phyloP scores from a whole-genome alignment of 2,329 filamentous ascomycete species.

The Diaporthe batatas region DNA sequence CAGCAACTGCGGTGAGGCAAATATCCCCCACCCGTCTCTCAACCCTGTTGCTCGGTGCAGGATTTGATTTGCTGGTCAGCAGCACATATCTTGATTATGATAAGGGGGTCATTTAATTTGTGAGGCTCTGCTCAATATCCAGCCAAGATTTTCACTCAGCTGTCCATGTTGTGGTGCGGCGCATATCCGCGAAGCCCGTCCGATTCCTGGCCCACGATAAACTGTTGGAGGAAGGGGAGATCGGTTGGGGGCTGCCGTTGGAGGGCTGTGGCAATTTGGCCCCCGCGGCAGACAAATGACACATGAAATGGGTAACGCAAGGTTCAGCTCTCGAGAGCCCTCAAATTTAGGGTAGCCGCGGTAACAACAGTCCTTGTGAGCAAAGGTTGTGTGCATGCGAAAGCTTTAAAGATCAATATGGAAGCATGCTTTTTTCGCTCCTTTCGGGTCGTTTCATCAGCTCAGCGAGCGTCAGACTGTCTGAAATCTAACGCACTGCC shows the following conservation, averaged over 20 bases:
- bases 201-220: background rate
- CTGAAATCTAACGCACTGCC: too few species aligned
- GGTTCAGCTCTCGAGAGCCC: background rate
- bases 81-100: too few species aligned
- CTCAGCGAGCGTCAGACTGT: background rate
- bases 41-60: too few species aligned
- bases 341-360: background rate
- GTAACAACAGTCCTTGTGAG: accelerated
- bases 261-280: background rate
- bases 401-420: background rate
- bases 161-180: background rate
- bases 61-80: too few species aligned
- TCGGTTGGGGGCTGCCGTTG: too few species aligned
- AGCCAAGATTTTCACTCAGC: background rate
- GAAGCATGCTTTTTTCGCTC: too few species aligned
- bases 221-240: background rate
- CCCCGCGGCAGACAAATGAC: background rate
- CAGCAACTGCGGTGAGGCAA: too few species aligned
- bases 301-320: background rate
- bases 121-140: background rate
- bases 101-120: background rate
- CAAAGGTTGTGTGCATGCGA: background rate
- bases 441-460: background rate
- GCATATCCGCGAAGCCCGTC: background rate
- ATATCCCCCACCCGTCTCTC: too few species aligned